Evolutionary conservation across 345 rosid genomes (phyloP).

Genomic region (Populus davidiana): DNA sequence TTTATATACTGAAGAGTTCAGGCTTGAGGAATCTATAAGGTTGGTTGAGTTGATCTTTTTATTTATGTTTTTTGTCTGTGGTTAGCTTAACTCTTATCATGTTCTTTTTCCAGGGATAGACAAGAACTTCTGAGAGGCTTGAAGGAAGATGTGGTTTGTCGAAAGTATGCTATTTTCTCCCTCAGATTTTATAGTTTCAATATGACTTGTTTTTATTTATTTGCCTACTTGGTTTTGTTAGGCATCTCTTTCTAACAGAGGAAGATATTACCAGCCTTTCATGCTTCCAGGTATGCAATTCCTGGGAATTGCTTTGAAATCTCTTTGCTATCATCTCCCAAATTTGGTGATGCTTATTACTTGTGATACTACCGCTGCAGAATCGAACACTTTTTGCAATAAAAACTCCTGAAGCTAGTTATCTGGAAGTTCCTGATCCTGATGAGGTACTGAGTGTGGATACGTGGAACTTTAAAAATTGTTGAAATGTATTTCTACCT

Average conservation of each 20-base stretch:
- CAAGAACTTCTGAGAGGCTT: slow-evolving; percentile 48
- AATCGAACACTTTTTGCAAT: slow-evolving; percentile 57
- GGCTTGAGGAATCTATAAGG: slow-evolving; percentile 64
- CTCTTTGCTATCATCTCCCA: neutral
- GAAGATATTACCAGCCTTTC: slow-evolving; percentile 58
- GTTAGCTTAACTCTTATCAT: slow-evolving; percentile 19
- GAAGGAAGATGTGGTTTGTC: slow-evolving; percentile 45
- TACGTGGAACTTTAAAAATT: slow-evolving; percentile 1
- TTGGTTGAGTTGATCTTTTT: slow-evolving; percentile 24
- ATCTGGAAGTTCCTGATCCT: slow-evolving; percentile 74
- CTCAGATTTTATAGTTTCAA: neutral
- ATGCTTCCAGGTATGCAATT: slow-evolving; percentile 52
- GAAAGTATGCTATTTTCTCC: slow-evolving; percentile 37
- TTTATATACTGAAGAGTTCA: slow-evolving; percentile 47
- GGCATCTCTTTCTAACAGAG: slow-evolving; percentile 59
- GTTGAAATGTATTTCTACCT: neutral
- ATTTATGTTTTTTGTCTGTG: neutral
- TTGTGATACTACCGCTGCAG: slow-evolving; percentile 32
- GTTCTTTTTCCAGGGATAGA: slow-evolving; percentile 46
- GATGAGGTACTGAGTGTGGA: slow-evolving; percentile 44
- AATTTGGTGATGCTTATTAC: neutral
- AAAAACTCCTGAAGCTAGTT: slow-evolving; percentile 69
- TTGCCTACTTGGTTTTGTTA: slow-evolving; percentile 20
- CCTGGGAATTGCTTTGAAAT: slow-evolving; percentile 4
- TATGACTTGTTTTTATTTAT: slow-evolving; percentile 8